phyloP scores from a whole-genome alignment of 495 filamentous ascomycete genomes.

The Podospora bellae-mahoneyi region DNA sequence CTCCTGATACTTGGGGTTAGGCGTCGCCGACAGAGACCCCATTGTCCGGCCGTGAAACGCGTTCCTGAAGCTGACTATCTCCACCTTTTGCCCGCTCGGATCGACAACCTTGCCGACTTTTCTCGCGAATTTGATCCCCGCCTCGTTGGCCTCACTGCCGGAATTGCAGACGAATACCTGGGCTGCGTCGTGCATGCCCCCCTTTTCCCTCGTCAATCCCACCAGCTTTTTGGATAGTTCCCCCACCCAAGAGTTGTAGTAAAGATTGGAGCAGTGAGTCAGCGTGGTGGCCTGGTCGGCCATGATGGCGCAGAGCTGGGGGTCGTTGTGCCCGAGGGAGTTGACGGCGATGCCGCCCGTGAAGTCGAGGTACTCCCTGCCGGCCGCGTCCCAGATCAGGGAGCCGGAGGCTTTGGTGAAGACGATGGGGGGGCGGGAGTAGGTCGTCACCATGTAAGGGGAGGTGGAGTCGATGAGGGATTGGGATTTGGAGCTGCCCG shows the following conservation, averaged over 20 bases:
- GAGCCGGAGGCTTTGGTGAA: constrained; percentile 84
- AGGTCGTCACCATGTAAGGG: constrained; percentile 91
- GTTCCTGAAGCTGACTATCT: constrained; percentile 82
- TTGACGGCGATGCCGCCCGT: constrained; percentile 96
- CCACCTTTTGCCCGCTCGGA: constrained; percentile 69
- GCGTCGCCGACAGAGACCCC: constrained; percentile 86
- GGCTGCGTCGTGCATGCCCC: constrained; percentile 75
- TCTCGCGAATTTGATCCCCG: constrained; percentile 92
- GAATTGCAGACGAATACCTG: constrained; percentile 93
- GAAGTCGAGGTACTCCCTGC: constrained; percentile 85
- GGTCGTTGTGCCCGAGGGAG: constrained; percentile 82
- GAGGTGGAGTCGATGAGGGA: constrained; percentile 62
- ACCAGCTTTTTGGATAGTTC: constrained; percentile 83
- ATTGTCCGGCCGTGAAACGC: constrained; percentile 97
- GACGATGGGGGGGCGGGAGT: constrained; percentile 83
- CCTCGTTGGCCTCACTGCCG: constrained; percentile 93
- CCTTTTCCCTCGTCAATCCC: constrained; percentile 65
- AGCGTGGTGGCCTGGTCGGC: constrained; percentile 78
- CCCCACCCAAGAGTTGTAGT: constrained; percentile 93
- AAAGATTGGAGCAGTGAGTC: constrained; percentile 89
- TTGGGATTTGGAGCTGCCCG: neutral
- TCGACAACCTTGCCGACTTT: constrained; percentile 77
- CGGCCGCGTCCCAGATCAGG: constrained; percentile 86
- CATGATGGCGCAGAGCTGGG: constrained; percentile 61
- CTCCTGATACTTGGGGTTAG: constrained; percentile 97